Evolutionary conservation across 345 rosid genomes (phyloP), one percentile per base, ranked within the genome.

Genomic region (Hirschfeldia incana): DNA sequence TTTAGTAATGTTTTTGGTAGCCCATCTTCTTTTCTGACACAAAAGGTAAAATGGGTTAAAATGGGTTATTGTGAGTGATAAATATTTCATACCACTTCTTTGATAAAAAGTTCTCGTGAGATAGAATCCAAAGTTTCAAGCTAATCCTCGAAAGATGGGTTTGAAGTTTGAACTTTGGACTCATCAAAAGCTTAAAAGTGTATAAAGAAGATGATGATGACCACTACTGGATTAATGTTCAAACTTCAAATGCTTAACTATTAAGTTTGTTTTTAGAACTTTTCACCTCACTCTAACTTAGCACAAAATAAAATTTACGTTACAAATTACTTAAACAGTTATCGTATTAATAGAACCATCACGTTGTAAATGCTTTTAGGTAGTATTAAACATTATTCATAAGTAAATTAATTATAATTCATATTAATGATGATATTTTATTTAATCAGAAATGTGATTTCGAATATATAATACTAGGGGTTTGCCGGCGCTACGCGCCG

Each of bases 21-120:
- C 57, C 34, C 30, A 44, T 44, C 53, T 44, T 44, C 46, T 39
- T 10, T 10, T 39, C 46, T 39, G 46, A 39, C 46, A 39, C 46
- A 39, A 39, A 39, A 39, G 46, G 46, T 39, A 39, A 39, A 39
- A 39, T 39, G 13, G 46, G 46, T 39, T n/a, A n/a, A n/a, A n/a
- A 39, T 67, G 37, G 15, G 42, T 5, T 32, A 32, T 32, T 32
- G 34, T 21, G 21, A 21, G 21, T 21, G 46, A 37, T 2, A 59
- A 21, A 30, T 34, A 16, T 67, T 27, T 67, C 17, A 37, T 16
- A 29, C 32, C 29, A 30, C 29, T 29, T 29, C 29, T 51, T 51
- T 51, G 10, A 32, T 69, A 69, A 69, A n/a, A n/a, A 69, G 73
- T 51, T 51, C 60, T 68, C 60, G n/a, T 13, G 62, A 30, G 28